A percentile compares a stretch with the other conserved stretches of the same genome.
Evolutionary conservation across 75 land plant genomes (phyloP).

Genomic region (Ceratopteris richardii): DNA sequence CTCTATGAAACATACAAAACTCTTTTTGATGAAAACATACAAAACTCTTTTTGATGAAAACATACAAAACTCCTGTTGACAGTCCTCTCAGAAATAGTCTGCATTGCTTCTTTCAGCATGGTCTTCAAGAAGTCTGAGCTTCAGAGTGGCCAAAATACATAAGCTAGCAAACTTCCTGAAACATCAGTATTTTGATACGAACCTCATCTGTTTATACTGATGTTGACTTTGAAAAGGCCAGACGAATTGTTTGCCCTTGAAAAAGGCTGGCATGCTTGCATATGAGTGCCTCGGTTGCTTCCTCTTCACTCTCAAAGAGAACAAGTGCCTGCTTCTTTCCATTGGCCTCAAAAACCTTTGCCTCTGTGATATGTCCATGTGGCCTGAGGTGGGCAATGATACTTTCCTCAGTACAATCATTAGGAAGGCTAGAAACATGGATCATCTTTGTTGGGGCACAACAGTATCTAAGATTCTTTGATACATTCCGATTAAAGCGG

Average conservation of each 20-base stretch:
- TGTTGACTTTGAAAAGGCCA: conserved; percentile 58
- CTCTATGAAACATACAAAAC: no score
- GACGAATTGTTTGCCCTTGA: conserved; percentile 55
- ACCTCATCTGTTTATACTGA: neutral
- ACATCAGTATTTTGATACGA: no score
- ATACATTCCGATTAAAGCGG: conserved; percentile 83
- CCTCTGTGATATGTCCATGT: conserved; percentile 70
- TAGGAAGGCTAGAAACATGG: conserved; percentile 76
- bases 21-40: no score
- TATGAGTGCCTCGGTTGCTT: conserved; percentile 93
- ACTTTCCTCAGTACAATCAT: conserved; percentile 75
- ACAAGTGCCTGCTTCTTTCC: conserved; percentile 98
- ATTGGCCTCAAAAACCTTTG: conserved; percentile 87
- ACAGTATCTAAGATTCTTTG: conserved; percentile 90
- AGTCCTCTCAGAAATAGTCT: no score
- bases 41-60: no score
- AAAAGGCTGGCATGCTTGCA: conserved; percentile 89
- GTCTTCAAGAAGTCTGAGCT: no score
- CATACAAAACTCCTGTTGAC: no score
- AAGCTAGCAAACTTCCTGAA: no score
- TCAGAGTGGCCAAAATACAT: no score
- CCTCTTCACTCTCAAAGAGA: conserved; percentile 78
- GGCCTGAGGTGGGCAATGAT: conserved; percentile 60
- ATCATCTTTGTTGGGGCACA: conserved; percentile 94
- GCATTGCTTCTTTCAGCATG: no score